Evolutionary conservation across 805 yeast genomes (phyloP), one percentile per base, ranked within the genome.

Genomic region (Suhomyces emberorum): DNA sequence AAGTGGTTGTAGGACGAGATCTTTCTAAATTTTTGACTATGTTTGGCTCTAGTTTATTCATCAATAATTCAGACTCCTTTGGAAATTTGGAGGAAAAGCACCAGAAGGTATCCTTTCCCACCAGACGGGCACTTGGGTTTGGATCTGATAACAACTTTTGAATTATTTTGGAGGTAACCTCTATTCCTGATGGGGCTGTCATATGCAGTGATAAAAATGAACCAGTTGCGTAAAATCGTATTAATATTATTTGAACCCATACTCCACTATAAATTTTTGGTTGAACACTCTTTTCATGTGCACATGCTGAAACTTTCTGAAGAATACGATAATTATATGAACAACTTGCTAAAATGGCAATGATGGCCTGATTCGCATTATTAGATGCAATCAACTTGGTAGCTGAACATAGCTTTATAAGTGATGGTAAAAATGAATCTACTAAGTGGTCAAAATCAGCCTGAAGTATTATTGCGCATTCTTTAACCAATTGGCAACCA

Each of bases 61-160:
- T 44, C 7, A 77, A 41, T 11, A 43, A 45, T 11, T 71, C 75
- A 0, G 80, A 83, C 10, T 65, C 61, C 0, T 58, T 50, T 0
- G 86, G 83, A 60, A 77, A 83, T 5, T 70, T 51, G 15, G 64
- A 67, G 46, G 70, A 72, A 37, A 77, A 72, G 10, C 74, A 65
- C 96, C 96, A 89, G 50, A 73, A 91, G 0, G 88, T 70, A 3
- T 69, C 64, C 54, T 95, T 74, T 65, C 82, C 84, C 0, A 77
- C 65, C 48, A 80, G 95, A 45, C 97, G 72, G 0, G 86, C 96
- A 0, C 75, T 64, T 0, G 89, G 87, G 40, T 83, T 83, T 0
- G 96, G 86, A 55, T 89, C 98, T 1, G 76, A 54, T 1, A 93
- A 63, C 15, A 91, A 81, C 47, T 76, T 80, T 3, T 61, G 42